Conservation (phyloP, 768 basidiomycete species). For the Boletus edulis region DNA sequence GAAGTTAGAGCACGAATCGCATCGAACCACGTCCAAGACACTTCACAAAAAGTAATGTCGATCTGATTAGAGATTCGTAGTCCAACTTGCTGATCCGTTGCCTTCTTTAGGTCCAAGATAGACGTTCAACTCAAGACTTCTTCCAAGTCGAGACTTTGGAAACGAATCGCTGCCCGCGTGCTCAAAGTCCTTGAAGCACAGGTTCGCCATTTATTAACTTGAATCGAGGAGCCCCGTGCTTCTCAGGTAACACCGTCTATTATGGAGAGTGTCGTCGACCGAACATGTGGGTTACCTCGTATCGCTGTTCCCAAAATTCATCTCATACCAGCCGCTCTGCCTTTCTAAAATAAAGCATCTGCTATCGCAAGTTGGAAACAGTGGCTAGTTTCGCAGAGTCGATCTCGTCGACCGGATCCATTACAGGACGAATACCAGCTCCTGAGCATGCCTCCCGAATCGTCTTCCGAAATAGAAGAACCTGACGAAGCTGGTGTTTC, state of each 20-base stretch:
- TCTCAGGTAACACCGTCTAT: background rate
- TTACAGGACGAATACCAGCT: conserved; percentile 24
- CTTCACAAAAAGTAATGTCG: background rate
- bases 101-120: background rate
- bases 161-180: background rate
- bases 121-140: background rate
- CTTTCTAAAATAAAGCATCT: conserved; percentile 4
- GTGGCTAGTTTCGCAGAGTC: conserved; percentile 7
- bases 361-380: conserved; percentile 12
- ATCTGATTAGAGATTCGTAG: background rate
- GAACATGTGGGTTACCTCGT: conserved; percentile 8
- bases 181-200: background rate
- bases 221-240: background rate
- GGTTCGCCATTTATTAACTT: background rate
- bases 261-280: conserved; percentile 11
- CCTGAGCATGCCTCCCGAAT: conserved; percentile 7
- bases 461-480: conserved; percentile 6
- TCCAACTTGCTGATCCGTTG: background rate
- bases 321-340: background rate
- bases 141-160: background rate
- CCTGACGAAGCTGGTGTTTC: conserved; percentile 1
- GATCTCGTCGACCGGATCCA: conserved; percentile 9
- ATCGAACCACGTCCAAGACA: background rate
- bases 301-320: background rate
- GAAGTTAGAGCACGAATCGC: too few relatives aligned